These are phyloP conservation scores for Cyphellophora europaea DNA, from an alignment of 2,329 filamentous ascomycete genomes.

Conservation along the genomic window DNA sequence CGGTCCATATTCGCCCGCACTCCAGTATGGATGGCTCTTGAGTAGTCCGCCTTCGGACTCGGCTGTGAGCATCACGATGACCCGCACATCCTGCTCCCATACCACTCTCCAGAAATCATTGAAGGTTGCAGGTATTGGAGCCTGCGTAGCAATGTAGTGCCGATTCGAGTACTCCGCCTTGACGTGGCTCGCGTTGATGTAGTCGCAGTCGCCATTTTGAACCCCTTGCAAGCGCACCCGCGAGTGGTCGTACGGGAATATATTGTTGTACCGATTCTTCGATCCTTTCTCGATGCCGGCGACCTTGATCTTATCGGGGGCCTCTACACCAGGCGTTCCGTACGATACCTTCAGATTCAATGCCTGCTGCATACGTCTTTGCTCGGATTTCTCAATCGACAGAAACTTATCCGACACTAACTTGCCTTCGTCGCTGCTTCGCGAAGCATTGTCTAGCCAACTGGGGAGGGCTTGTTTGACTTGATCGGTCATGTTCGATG, in stretches of 20 bases:
- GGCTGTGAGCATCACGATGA: slow-evolving; percentile 93
- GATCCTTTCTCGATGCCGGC: slow-evolving; percentile 88
- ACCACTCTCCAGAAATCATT: slow-evolving; percentile 96
- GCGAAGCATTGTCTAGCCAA: slow-evolving; percentile 67
- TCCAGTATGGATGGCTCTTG: slow-evolving; percentile 95
- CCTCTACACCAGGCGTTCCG: slow-evolving; percentile 33
- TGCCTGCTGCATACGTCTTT: slow-evolving; percentile 85
- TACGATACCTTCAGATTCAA: slow-evolving; percentile 53
- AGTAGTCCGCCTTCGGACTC: slow-evolving; percentile 87
- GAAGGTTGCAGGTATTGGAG: slow-evolving; percentile 84
- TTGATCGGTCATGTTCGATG: slow-evolving; percentile 39
- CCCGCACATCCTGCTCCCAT: slow-evolving; percentile 92
- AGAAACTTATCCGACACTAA: slow-evolving; percentile 75
- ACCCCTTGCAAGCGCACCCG: slow-evolving; percentile 69
- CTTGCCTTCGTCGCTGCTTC: slow-evolving; percentile 64
- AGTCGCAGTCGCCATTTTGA: slow-evolving; percentile 66
- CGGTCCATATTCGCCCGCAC: slow-evolving; percentile 64
- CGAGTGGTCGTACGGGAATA: slow-evolving; percentile 90
- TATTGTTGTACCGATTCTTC: slow-evolving; percentile 97
- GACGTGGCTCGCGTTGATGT: slow-evolving; percentile 88
- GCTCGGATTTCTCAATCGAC: slow-evolving; percentile 72
- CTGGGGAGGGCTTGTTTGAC: slow-evolving; percentile 51
- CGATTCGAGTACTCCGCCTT: slow-evolving; percentile 75
- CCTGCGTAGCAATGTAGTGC: slow-evolving; percentile 91
- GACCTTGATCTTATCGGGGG: slow-evolving; percentile 54